These are phyloP conservation scores for Nicotiana obtusifolia DNA, from an alignment of 257 asterid genomes.

Conservation along the genomic window DNA sequence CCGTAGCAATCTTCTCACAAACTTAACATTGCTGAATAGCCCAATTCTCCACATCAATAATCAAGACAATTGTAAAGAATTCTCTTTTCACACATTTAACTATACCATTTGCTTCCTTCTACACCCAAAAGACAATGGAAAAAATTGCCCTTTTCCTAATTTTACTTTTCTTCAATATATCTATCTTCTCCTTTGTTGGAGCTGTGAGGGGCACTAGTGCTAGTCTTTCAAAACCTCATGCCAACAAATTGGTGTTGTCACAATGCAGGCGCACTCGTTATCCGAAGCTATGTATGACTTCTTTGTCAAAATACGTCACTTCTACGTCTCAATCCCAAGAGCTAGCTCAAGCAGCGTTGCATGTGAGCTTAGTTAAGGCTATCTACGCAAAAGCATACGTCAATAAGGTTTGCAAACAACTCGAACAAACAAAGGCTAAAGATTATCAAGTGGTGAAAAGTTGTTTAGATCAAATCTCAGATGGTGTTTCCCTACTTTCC, in stretches of 20 bases:
- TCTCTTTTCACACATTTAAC: neutral
- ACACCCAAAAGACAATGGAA: slow-evolving; percentile 14
- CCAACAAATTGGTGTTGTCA: slow-evolving; percentile 28
- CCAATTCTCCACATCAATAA: slow-evolving; percentile 1
- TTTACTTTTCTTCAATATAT: slow-evolving; percentile 18
- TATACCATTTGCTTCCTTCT: neutral
- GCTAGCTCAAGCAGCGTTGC: slow-evolving; percentile 46
- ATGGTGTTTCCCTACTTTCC: slow-evolving; percentile 44
- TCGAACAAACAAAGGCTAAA: slow-evolving; percentile 25
- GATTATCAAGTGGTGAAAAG: slow-evolving; percentile 35
- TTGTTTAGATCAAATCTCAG: slow-evolving; percentile 54
- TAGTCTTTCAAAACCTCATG: neutral
- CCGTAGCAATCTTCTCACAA: neutral
- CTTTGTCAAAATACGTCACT: slow-evolving; percentile 23
- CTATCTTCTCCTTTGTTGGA: slow-evolving; percentile 16
- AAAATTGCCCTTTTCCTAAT: slow-evolving; percentile 14
- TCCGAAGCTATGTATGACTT: slow-evolving; percentile 29
- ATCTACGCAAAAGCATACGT: slow-evolving; percentile 39
- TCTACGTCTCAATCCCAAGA: slow-evolving; percentile 29
- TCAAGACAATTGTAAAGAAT: neutral
- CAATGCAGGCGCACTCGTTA: slow-evolving; percentile 47
- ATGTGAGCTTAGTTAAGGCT: slow-evolving; percentile 43
- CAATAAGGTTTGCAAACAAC: slow-evolving; percentile 32
- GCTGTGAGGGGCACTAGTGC: neutral
- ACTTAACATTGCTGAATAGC: neutral